phyloP scores from a whole-genome alignment of 352 stramenopile species.

The Blastocystis sp. region DNA sequence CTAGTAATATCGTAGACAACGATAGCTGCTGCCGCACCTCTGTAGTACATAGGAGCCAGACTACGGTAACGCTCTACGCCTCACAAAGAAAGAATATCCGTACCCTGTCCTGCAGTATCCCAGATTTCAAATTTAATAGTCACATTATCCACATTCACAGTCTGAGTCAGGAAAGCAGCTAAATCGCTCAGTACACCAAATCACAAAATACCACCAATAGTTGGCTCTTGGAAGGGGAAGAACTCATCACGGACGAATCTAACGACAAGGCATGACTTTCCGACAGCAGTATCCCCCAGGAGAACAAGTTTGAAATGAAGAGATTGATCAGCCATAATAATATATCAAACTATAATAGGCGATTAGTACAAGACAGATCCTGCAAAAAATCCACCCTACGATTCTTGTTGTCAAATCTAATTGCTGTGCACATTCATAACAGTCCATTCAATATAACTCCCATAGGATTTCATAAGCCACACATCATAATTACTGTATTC shows the following conservation, averaged over 20 bases:
- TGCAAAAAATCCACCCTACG: not conserved
- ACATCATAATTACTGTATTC: not conserved
- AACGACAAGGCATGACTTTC: constrained; percentile 98
- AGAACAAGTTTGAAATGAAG: constrained; percentile 98
- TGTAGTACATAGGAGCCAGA: constrained; percentile 94
- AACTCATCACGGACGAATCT: constrained; percentile 98
- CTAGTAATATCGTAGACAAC: constrained; percentile 94
- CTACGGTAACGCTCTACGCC: constrained; percentile 84
- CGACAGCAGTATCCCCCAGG: constrained; percentile 95
- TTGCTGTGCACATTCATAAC: not conserved
- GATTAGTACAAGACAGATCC: not conserved
- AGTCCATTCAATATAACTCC: not conserved
- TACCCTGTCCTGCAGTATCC: constrained; percentile 90
- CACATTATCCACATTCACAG: constrained; percentile 89
- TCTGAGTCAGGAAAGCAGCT: constrained; percentile 96
- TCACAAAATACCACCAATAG: constrained; percentile 72
- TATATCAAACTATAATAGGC: not conserved
- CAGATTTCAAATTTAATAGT: constrained; percentile 99
- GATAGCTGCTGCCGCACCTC: constrained; percentile 83
- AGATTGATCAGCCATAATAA: constrained; percentile 56
- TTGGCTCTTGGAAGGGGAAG: constrained; percentile 97
- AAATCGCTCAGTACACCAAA: not conserved
- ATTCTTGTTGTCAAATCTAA: not conserved
- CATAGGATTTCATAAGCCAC: not conserved
- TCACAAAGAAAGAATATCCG: constrained; percentile 5